These are phyloP conservation scores for Aspergillus novoparasiticus DNA, from an alignment of 2,329 filamentous ascomycete species.

Conservation along the genomic window DNA sequence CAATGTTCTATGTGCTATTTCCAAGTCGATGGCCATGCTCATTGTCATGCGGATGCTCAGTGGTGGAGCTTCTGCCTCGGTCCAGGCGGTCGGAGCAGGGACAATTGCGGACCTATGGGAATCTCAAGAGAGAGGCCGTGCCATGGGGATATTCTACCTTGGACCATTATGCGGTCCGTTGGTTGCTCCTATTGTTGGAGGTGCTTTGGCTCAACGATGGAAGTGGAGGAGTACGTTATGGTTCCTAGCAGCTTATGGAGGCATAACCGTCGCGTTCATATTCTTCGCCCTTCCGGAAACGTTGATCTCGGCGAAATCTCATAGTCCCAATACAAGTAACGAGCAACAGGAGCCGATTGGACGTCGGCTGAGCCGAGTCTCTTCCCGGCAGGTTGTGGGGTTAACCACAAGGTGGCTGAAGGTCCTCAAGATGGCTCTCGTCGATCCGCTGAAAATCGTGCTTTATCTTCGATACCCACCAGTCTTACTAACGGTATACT, in stretches of 20 bases:
- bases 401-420: conserved; percentile 57
- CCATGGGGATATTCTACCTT: conserved; percentile 84
- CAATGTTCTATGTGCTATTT: conserved; percentile 69
- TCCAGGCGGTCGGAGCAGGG: conserved; percentile 80
- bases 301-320: conserved; percentile 32
- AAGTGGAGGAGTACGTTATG: conserved; percentile 79
- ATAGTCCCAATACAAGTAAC: conserved; percentile 29
- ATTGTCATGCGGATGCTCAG: conserved; percentile 73
- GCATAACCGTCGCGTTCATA: conserved; percentile 42
- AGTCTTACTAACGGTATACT: conserved; percentile 72
- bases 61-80: conserved; percentile 76
- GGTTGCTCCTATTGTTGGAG: conserved; percentile 75
- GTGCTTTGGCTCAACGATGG: conserved; percentile 67
- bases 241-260: conserved; percentile 74
- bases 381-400: conserved; percentile 64
- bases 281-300: conserved; percentile 51
- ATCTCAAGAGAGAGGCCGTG: conserved; percentile 67
- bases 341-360: conserved; percentile 25
- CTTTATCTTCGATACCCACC: conserved; percentile 73
- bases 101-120: conserved; percentile 85
- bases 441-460: conserved; percentile 74
- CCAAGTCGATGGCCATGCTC: conserved; percentile 72
- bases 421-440: conserved; percentile 61
- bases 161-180: conserved; percentile 76
- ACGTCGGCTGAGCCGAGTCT: conserved; percentile 53